Evolutionary conservation across 139 green algal genomes (phyloP), one percentile per base, ranked within the genome.

Genomic region (Monoraphidium neglectum): DNA sequence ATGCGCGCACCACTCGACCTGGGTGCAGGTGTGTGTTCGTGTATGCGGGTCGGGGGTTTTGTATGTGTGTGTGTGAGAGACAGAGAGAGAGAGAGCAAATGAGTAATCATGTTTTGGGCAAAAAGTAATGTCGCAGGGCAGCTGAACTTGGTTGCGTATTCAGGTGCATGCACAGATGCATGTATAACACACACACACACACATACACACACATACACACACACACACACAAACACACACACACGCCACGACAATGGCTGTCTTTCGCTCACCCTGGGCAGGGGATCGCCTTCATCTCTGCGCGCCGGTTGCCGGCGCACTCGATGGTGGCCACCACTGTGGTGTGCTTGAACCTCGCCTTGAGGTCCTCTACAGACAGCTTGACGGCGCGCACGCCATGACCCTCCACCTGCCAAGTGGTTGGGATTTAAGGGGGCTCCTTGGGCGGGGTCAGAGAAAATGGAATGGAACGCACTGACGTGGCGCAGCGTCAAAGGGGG

Each of bases 281-380:
- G 23, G 62, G 49, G n/a, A 88, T 65, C 0, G 47, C 70, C 38
- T 87, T 90, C 82, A 95, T 88, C 65, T 93, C 90, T 18, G 85
- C 84, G 28, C 94, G 86, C 28, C 94, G 83, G 86, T 98, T 98
- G 74, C 93, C 93, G 62, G 87, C 73, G 82, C 93, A 97, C 84
- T 98, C 89, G 64, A 97, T 49, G 1, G 89, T 94, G 46, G 91
- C 89, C 0, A 86, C 75, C 21, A 97, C 62, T 4, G 75, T 87
- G 83, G 92, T 86, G 77, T 91, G 90, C 51, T 89, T 89, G 80
- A 97, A 96, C 23, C 87, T 79, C 24, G 83, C 78, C 67, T 91
- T 84, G 38, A 97, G 84, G 53, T 95, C 85, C 2, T 90, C 77
- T 66, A 97, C 77, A 1, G 79, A 82, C 62, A 97, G 77, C 65